A percentile compares a stretch with the other conserved stretches of the same genome.
Conservation (phyloP, 805 yeast species). For the Starmerella bombicola region DNA sequence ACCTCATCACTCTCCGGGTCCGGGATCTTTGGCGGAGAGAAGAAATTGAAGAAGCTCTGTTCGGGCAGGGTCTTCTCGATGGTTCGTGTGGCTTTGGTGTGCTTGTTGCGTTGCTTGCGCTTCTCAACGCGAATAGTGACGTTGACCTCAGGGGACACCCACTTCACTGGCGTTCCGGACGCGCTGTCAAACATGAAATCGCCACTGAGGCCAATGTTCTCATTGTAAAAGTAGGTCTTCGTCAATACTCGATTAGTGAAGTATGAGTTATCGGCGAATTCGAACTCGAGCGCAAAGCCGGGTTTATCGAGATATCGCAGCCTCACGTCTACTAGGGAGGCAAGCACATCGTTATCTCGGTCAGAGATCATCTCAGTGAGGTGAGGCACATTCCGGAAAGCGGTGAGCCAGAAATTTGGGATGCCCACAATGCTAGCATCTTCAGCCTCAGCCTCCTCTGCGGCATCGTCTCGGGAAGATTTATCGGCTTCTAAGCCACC, state of each 20-base stretch:
- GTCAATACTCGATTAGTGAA: constrained; percentile 61
- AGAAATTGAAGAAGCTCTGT: constrained; percentile 90
- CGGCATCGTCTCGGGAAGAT: constrained; percentile 35
- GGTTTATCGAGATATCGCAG: constrained; percentile 69
- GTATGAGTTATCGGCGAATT: constrained; percentile 61
- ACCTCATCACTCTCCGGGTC: constrained; percentile 42
- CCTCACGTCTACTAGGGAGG: constrained; percentile 53
- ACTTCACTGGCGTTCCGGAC: constrained; percentile 72
- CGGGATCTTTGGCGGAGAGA: constrained; percentile 81
- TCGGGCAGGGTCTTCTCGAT: constrained; percentile 89
- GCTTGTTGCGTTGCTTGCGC: constrained; percentile 93
- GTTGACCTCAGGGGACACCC: constrained; percentile 70
- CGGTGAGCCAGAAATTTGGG: constrained; percentile 95
- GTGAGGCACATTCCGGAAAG: constrained; percentile 72
- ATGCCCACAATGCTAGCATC: constrained; percentile 48
- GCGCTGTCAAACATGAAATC: constrained; percentile 97
- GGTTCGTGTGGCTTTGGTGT: constrained; percentile 91
- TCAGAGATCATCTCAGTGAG: constrained; percentile 78
- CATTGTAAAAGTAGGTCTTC: constrained; percentile 87
- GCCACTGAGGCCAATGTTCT: constrained; percentile 85
- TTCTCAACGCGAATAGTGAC: constrained; percentile 80
- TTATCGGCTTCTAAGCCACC: constrained; percentile 37
- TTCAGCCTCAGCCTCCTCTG: constrained; percentile 29
- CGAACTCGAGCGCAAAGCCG: constrained; percentile 79
- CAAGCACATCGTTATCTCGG: constrained; percentile 75